These are phyloP conservation scores for Chionographis japonica DNA, from an alignment of 106 monocot genomes.

Conservation along the genomic window DNA sequence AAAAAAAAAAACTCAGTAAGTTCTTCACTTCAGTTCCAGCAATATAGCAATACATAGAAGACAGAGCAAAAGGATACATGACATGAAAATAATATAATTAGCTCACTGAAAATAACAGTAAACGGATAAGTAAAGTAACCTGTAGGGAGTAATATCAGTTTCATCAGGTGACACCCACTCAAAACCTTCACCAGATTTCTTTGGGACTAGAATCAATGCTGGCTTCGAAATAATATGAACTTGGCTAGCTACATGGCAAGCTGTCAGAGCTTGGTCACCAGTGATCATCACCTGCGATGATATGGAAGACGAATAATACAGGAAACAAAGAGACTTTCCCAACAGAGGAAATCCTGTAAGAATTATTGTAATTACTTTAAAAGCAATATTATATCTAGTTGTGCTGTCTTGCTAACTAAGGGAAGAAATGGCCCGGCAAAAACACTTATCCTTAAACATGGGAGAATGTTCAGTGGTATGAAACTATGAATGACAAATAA, in stretches of 20 bases:
- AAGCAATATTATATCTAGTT: too few relatives aligned
- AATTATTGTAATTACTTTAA: too few relatives aligned
- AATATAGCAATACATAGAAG: not conserved
- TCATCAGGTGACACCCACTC: slow-evolving; percentile 96
- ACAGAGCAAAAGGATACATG: too few relatives aligned
- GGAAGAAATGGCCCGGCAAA: too few relatives aligned
- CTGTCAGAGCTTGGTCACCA: slow-evolving; percentile 98
- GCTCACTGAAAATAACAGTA: too few relatives aligned
- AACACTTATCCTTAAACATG: too few relatives aligned
- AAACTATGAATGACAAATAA: too few relatives aligned
- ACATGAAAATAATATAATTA: too few relatives aligned
- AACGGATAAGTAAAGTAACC: slow-evolving; percentile 24
- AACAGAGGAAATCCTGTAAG: too few relatives aligned
- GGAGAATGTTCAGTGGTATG: too few relatives aligned
- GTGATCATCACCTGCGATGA: slow-evolving; percentile 85
- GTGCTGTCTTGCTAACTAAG: too few relatives aligned
- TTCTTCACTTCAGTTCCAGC: not conserved
- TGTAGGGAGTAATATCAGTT: slow-evolving; percentile 54
- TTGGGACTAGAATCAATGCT: slow-evolving; percentile 61
- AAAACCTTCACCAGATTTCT: slow-evolving; percentile 36
- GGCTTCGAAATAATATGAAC: slow-evolving; percentile 92
- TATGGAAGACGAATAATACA: not conserved
- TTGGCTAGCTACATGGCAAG: slow-evolving; percentile 95
- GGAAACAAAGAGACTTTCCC: not conserved
- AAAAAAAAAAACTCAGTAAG: not conserved